Base-by-base conservation (phyloP, 148 eudicot species). In the Nepenthes gracilis region DNA sequence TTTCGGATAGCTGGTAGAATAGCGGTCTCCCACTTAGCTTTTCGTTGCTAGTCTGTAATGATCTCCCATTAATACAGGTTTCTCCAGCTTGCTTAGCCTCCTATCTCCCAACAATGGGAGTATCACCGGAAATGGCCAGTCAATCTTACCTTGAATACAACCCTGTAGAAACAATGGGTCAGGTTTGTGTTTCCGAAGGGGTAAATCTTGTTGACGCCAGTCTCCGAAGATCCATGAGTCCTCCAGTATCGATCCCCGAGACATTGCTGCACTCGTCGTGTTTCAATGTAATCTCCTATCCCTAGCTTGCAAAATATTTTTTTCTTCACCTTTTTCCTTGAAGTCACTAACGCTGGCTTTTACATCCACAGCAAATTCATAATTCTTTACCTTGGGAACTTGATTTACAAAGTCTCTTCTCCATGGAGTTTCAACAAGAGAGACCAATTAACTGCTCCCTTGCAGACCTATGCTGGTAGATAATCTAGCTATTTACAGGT, bases 391-490 rank as follows among this genome's bases (percentile, higher is more conserved):
- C 80, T 35, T 93, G 99, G 99, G 99, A 86, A 35, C 60, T 79
- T 43, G 84, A 86, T 54, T 60, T 82, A 67, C 90, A 81, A 52
- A 77, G 73, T 60, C 64, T 87, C 63, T 85, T 81, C 68, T 60
- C 52, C 57, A 68, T 78, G 75, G 96, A 91, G 67, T 75, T 77
- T 71, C 90, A 80, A 51, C 97, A 80, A 72, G 88, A 75, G 72
- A 73, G 74, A 81, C 69, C 83, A 60, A 50, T 23, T 23, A 23
- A 23, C 84, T 62, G 83, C 72, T 73, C 79, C 76, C 52, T 62
- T 75, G 67, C 85, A 83, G 54, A 70, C 82, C 72, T 79, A 77
- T 75, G 68, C 88, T 84, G 97, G 97, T 90, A 76, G 23, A 65
- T 43, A 60, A 55, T 34, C 6, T 33, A 5, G 10, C 23, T 11